Conservation (phyloP, 2,329 filamentous ascomycete species). For the Cercospora sp. region DNA sequence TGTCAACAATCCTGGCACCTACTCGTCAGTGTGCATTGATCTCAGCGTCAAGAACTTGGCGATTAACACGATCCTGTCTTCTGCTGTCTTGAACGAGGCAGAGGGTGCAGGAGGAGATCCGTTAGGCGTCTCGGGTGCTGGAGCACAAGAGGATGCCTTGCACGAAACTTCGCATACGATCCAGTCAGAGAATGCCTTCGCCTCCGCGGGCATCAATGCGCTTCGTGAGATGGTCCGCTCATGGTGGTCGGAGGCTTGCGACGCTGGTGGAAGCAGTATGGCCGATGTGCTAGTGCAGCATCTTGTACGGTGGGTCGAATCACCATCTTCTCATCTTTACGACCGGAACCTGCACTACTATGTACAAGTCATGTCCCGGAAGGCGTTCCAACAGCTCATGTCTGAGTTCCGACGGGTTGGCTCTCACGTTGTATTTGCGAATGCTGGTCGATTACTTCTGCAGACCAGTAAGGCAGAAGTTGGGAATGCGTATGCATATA, state of each 20-base stretch:
- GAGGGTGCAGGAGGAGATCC: conserved; percentile 74
- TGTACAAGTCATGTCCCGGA: conserved; percentile 97
- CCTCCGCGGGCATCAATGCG: conserved; percentile 85
- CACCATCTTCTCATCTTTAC: conserved; percentile 89
- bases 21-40: conserved; percentile 94
- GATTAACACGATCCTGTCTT: conserved; percentile 97
- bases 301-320: conserved; percentile 95
- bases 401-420: conserved; percentile 93
- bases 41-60: conserved; percentile 89
- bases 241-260: conserved; percentile 88
- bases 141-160: conserved; percentile 58
- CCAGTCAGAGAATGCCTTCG: conserved; percentile 85
- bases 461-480: conserved; percentile 97
- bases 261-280: conserved; percentile 78
- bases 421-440: conserved; percentile 94
- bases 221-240: conserved; percentile 97
- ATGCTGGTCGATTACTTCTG: conserved; percentile 80
- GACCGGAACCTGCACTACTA: conserved; percentile 94
- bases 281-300: conserved; percentile 97
- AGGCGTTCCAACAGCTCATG: conserved; percentile 96
- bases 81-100: conserved; percentile 92
- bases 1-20: conserved; percentile 90
- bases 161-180: conserved; percentile 68
- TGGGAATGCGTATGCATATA: conserved; percentile 93
- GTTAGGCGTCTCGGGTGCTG: conserved; percentile 78